phyloP scores from a whole-genome alignment of 805 yeast species.

The Saccharomycopsis sp. region DNA sequence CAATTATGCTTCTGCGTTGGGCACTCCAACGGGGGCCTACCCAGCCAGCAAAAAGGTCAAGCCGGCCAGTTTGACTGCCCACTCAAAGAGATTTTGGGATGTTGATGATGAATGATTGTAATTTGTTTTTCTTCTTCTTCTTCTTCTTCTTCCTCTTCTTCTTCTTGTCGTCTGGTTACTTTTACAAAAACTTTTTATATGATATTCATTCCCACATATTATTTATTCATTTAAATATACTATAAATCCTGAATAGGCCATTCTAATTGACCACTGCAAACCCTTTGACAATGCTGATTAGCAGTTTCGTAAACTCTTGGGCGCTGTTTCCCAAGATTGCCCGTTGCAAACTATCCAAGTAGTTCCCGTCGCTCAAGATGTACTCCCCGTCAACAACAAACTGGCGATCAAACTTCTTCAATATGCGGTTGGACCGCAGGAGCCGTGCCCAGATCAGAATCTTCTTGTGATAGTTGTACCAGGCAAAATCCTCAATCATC shows the following conservation, averaged over 20 bases:
- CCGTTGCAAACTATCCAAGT: too few relatives aligned
- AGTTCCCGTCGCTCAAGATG: neutral
- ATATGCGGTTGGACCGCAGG: conserved; percentile 6
- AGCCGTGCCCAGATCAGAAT: conserved; percentile 31
- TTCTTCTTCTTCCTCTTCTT: too few relatives aligned
- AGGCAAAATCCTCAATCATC: conserved; percentile 61
- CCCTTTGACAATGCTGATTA: too few relatives aligned
- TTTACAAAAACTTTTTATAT: too few relatives aligned
- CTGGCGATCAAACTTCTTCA: neutral
- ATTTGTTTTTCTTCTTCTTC: neutral
- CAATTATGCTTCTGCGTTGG: conserved; percentile 55
- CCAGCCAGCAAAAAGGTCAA: neutral
- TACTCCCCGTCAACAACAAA: neutral
- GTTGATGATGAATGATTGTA: conserved; percentile 1
- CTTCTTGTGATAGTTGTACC: conserved; percentile 60
- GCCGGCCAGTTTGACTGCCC: neutral
- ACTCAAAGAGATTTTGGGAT: conserved; percentile 11
- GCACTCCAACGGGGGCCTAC: conserved; percentile 8
- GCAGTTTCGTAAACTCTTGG: too few relatives aligned
- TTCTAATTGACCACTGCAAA: too few relatives aligned
- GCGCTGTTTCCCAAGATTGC: too few relatives aligned
- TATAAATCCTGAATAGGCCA: too few relatives aligned
- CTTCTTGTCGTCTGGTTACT: too few relatives aligned
- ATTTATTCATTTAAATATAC: too few relatives aligned
- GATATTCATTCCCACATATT: too few relatives aligned